Evolutionary conservation across 176 grass and related monocot genomes (phyloP).

Genomic region (Rhynchospora breviuscula): DNA sequence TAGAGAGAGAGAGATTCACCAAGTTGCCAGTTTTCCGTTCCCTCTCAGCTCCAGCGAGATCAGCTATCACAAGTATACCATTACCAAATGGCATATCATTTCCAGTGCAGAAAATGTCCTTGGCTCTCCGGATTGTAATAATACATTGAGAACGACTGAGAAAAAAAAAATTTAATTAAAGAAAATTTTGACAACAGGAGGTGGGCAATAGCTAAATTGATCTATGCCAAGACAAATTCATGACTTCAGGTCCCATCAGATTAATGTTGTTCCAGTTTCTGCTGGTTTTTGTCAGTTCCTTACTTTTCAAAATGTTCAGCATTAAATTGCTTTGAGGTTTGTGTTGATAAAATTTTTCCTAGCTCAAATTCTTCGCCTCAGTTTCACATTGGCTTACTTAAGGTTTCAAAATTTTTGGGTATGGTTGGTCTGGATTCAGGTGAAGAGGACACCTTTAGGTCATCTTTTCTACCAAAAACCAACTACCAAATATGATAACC

Average conservation of each 20-base stretch:
- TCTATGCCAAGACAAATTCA: background rate
- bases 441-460: background rate
- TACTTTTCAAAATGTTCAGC: background rate
- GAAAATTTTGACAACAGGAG: background rate
- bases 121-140: conserved; percentile 47
- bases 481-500: background rate
- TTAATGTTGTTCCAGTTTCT: background rate
- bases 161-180: background rate
- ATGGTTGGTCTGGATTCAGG: background rate
- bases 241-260: background rate
- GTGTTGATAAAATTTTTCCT: background rate
- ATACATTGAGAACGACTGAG: conserved; percentile 89
- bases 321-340: background rate
- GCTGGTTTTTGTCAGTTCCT: background rate
- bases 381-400: background rate
- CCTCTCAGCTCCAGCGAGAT: conserved; percentile 82
- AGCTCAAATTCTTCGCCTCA: background rate
- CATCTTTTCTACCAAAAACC: background rate
- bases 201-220: background rate
- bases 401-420: background rate
- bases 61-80: conserved; percentile 69
- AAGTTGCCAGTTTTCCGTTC: conserved; percentile 79
- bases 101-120: conserved; percentile 20
- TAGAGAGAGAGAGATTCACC: conserved; percentile 28
- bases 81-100: conserved; percentile 26